Evolutionary conservation across 768 basidiomycete genomes (phyloP), one percentile per base, ranked within the genome.

Genomic region (Grammothele lineata): DNA sequence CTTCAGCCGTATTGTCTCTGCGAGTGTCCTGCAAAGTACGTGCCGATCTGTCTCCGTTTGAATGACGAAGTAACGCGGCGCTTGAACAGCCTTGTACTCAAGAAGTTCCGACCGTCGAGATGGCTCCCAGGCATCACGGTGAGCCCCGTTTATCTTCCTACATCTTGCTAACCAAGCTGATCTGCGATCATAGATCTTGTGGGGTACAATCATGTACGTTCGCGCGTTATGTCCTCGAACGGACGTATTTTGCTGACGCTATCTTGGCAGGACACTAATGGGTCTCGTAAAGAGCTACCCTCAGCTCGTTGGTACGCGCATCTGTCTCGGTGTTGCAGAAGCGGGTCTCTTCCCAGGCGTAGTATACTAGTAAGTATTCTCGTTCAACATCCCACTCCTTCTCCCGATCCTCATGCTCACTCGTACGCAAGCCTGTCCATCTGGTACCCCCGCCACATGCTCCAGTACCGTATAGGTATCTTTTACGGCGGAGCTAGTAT

Each of bases 261-360:
- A 32, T 34, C 18, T 15, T 37, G 8, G 5, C 45, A 83, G 82
- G 75, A 77, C 74, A 7, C 51, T 76, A 32, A 85, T 82, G 81
- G 81, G 83, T 21, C 65, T 86, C 19, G 85, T 85, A 22, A 82
- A 79, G 62, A 85, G 83, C 21, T 85, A 81, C 56, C 74, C 74
- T 7, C 76, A 84, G 56, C 73, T 85, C 12, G 73, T 83, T 11
- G 81, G 72, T n/a, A 70, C 69, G 8, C 75, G 83, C 10, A 62
- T 80, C 7, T 76, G 73, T 48, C 74, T 87, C 0, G 85, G 85
- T 4, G 58, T 83, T 2, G 75, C 81, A 0, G 85, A 87, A 64
- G 81, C 83, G 3, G 83, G 85, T 9, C 59, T 86, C 9, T 87
- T 83, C 62, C 85, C 86, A 10, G 85, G 85, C 21, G 81, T 87